Percentiles rank a stretch among this genome's conserved stretches.
These are phyloP conservation scores for Metschnikowia matae DNA, from an alignment of 805 yeast genomes.

Conservation along the genomic window DNA sequence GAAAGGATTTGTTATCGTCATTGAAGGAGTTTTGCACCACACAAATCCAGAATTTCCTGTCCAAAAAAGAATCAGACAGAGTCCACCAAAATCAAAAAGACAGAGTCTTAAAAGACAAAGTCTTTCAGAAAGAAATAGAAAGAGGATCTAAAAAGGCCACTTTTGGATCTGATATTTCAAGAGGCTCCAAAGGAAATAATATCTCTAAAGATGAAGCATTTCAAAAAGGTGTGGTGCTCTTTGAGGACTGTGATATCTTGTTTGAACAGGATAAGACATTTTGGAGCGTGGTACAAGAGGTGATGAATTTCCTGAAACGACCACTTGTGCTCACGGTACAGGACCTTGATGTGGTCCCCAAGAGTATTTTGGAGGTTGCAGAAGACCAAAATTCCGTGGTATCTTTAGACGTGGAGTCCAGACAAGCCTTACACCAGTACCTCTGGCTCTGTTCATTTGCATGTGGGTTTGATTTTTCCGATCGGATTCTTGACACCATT, in stretches of 20 bases:
- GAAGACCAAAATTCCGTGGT: constrained; percentile 38
- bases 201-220: constrained; percentile 19
- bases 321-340: constrained; percentile 70
- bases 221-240: constrained; percentile 63
- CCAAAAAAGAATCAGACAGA: background rate
- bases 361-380: constrained; percentile 43
- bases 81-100: too few relatives aligned
- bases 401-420: constrained; percentile 22
- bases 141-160: too few relatives aligned
- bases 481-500: constrained; percentile 25
- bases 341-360: constrained; percentile 46
- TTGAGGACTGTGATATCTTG: constrained; percentile 83
- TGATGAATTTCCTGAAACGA: constrained; percentile 57
- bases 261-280: constrained; percentile 76
- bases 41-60: constrained; percentile 42
- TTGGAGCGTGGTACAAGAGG: constrained; percentile 67
- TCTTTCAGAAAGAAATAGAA: too few relatives aligned
- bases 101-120: too few relatives aligned
- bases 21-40: constrained; percentile 82
- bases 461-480: constrained; percentile 32
- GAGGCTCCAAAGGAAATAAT: too few relatives aligned
- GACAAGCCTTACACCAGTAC: constrained; percentile 26
- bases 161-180: too few relatives aligned
- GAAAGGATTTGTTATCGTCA: constrained; percentile 60
- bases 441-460: constrained; percentile 37